Base-by-base conservation (phyloP, 257 asterid species). In the Solanum bulbocastanum region DNA sequence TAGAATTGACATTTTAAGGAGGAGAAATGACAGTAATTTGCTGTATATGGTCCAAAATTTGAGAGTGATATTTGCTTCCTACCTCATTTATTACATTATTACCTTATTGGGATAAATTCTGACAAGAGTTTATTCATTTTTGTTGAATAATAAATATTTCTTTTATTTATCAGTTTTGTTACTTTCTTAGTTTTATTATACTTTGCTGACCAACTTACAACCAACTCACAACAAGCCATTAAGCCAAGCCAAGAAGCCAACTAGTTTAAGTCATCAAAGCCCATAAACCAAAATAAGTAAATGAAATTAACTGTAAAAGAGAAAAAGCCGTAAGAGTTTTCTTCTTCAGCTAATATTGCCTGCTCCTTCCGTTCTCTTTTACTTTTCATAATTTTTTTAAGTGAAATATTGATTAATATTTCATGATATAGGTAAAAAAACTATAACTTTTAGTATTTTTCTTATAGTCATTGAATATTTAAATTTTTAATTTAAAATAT, bases 231-330 rank as follows among this genome's bases (percentile, higher is more conserved):
- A 52, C 36, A 69, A 76, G 81, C 83, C 88, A 18, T 84, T 27
- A 68, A 83, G 89, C 89, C 87, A 87, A 71, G 89, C 86, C 89
- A 85, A 71, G 87, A 44, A 87, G 84, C 23, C 86, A 85, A 87
- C 62, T 2, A 52, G 62, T 52, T 33, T 82, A 90, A 76, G 82
- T 66, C 87, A 60, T 20, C 37, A 16, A 42, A 84, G 25, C 76
- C 56, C 87, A 15, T 5, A 84, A 84, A 27, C 22, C 36, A 35
- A 85, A 85, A 87, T 9, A 82, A 35, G n/a, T 7, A 2, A 82
- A 5, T 44, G 60, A 83, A 39, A 65, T 13, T 6, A 20, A 37
- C 4, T 18, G 23, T 10, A 35, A 37, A 30, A 71, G 4, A 23
- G n/a, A 13, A 44, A 81, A 44, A 66, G 49, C 79, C 79, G 69